phyloP scores from a whole-genome alignment of 495 filamentous ascomycete species.

The Penicillium coprophilum region DNA sequence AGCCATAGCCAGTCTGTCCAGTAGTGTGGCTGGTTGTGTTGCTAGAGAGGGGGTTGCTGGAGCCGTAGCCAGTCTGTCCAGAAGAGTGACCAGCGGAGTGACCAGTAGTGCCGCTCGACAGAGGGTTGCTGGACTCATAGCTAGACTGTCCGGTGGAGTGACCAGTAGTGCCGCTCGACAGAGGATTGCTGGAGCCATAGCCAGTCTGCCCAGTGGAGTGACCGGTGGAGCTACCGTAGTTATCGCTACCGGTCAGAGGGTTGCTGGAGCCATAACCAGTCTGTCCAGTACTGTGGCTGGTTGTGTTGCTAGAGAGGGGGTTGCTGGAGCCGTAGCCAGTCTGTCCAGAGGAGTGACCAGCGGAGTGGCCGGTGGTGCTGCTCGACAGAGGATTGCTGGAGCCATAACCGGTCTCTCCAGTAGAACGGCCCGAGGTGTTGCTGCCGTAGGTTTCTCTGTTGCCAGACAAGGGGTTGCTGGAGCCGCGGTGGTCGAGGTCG shows the following conservation, averaged over 20 bases:
- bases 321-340: neutral
- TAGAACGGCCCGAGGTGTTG: neutral
- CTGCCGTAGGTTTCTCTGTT: neutral
- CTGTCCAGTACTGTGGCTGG: neutral
- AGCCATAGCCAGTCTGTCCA: slow-evolving; percentile 13
- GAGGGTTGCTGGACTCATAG: neutral
- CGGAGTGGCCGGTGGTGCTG: neutral
- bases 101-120: neutral
- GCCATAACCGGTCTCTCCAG: neutral
- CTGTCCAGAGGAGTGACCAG: too few relatives aligned
- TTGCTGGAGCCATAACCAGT: slow-evolving; percentile 2
- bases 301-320: neutral
- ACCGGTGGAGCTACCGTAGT: slow-evolving; percentile 10
- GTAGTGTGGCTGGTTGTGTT: slow-evolving; percentile 14
- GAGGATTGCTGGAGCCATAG: slow-evolving; percentile 6
- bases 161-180: neutral
- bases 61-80: neutral
- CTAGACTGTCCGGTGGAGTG: slow-evolving; percentile 7
- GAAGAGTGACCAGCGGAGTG: too few relatives aligned
- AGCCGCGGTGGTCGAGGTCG: slow-evolving; percentile 19
- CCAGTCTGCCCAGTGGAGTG: slow-evolving; percentile 11
- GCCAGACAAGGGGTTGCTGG: slow-evolving; percentile 1
- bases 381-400: neutral
- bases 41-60: slow-evolving; percentile 9
- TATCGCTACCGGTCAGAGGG: slow-evolving; percentile 6